Evolutionary conservation across 345 rosid genomes (phyloP).

Genomic region (Populus simonii): DNA sequence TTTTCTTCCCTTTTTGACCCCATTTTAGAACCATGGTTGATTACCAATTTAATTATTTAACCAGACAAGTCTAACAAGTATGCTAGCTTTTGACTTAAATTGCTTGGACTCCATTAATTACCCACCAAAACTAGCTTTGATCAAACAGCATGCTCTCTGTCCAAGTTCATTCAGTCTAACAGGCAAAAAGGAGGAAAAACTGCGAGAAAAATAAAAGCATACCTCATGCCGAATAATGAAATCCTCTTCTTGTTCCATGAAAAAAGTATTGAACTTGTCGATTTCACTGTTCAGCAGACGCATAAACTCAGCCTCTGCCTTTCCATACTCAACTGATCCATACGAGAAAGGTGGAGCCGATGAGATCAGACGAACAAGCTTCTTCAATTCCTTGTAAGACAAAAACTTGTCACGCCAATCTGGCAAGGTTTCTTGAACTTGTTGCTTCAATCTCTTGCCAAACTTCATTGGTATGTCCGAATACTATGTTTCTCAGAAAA

Average conservation of each 20-base stretch:
- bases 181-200: neutral
- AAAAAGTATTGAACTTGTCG: conserved; percentile 82
- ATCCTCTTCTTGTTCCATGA: conserved; percentile 88
- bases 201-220: neutral
- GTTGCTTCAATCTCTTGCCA: conserved; percentile 79
- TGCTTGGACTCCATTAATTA: conserved; percentile 6
- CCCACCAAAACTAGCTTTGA: neutral
- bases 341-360: conserved; percentile 24
- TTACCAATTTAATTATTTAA: too few relatives aligned
- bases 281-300: conserved; percentile 63
- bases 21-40: neutral
- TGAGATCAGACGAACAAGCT: conserved; percentile 53
- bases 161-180: neutral
- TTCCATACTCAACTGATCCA: conserved; percentile 20
- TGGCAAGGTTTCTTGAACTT: conserved; percentile 69
- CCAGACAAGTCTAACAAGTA: neutral
- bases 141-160: neutral
- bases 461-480: conserved; percentile 54
- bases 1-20: neutral
- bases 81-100: neutral
- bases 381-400: conserved; percentile 73
- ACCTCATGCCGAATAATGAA: conserved; percentile 79
- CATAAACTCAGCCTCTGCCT: conserved; percentile 53
- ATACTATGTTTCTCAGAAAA: neutral
- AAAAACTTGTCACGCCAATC: conserved; percentile 78